Evolutionary conservation across 148 eudicot species (phyloP), one percentile per base, ranked within the genome.

Genomic region (Camellia granthamiana): DNA sequence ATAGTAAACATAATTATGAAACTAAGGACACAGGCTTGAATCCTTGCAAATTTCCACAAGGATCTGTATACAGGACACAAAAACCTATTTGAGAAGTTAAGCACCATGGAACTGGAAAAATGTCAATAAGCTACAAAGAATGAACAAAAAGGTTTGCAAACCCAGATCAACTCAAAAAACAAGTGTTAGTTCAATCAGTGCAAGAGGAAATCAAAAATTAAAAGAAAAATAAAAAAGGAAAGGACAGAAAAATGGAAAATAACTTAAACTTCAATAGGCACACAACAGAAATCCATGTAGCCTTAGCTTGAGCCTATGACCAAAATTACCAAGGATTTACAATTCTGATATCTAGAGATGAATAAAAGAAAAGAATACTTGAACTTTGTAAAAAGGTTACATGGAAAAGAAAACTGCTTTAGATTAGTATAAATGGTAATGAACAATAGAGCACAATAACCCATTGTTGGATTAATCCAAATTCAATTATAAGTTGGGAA

Each of bases 301-400:
- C 6, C 70, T 21, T 63, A 41, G 63, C 51, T 42, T 2, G 11
- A 14, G 19, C 42, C 16, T n/a, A 54, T 54, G 64, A 67, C n/a
- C 19, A 49, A 65, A 61, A 49, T 15, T n/a, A 66, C 72, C 66
- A 49, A 4, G 52, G 15, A 76, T 5, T 4, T 12, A 21, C 43
- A 18, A 0, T 55, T 41, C 63, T 10, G 9, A 52, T 18, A 44
- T n/a, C 14, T 6, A n/a, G 18, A 67, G 12, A 52, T 2, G 1
- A 41, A 78, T 47, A 10, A 75, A 70, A 55, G 76, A 65, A 66
- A 67, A 56, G 69, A 69, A 43, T 38, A 51, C 43, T 47, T 52
- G 51, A 69, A 69, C 61, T 2, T 72, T 81, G 19, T 66, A 12
- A 63, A 72, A 6, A 30, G 42, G 12, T 10, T 64, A n/a, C 38